phyloP scores from a whole-genome alignment of 345 rosid species.

The Brassica incana region DNA sequence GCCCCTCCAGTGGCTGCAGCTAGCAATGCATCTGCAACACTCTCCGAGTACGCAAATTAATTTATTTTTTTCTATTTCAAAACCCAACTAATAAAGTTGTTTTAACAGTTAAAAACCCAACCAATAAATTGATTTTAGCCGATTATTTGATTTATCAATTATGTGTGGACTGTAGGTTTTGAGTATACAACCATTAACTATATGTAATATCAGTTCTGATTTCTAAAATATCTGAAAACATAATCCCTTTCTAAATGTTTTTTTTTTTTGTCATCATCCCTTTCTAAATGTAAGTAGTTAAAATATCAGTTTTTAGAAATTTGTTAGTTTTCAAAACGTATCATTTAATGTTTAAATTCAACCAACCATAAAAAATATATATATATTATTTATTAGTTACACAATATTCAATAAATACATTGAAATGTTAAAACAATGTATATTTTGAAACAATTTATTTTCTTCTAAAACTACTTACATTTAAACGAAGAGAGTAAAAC shows the following conservation, averaged over 20 bases:
- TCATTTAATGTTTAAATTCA: too few relatives aligned
- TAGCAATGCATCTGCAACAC: constrained; percentile 31
- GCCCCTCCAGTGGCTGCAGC: constrained; percentile 26
- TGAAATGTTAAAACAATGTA: too few relatives aligned
- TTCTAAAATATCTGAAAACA: neutral
- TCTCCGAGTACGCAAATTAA: constrained; percentile 40
- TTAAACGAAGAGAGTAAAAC: neutral
- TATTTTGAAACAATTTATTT: too few relatives aligned
- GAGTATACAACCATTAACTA: neutral
- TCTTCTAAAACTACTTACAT: too few relatives aligned
- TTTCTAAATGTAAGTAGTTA: too few relatives aligned
- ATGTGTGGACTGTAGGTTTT: neutral
- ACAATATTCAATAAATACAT: too few relatives aligned
- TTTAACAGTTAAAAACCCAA: neutral
- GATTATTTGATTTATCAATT: neutral
- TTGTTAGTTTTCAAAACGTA: too few relatives aligned
- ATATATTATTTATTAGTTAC: too few relatives aligned
- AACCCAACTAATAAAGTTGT: neutral
- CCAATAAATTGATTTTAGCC: neutral
- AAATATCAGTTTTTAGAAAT: too few relatives aligned
- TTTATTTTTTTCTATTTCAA: neutral
- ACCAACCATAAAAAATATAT: too few relatives aligned
- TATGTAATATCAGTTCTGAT: neutral
- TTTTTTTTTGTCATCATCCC: too few relatives aligned
- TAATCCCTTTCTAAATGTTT: neutral